These are phyloP conservation scores for Wickerhamomyces alni DNA, from an alignment of 805 yeast genomes.

Conservation along the genomic window DNA sequence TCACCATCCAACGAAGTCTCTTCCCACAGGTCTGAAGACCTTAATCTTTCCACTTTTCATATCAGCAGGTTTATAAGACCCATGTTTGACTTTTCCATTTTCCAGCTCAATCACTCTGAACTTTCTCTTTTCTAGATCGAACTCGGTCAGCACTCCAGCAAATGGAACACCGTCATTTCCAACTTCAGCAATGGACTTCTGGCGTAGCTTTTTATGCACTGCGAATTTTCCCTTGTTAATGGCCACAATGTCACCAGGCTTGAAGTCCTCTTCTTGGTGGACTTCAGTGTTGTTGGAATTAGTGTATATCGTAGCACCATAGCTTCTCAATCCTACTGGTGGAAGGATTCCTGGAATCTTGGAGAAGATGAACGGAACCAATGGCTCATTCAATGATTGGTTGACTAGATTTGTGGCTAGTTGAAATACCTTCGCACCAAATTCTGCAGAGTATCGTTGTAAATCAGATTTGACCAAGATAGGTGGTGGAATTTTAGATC, in stretches of 20 bases:
- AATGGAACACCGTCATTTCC: slow-evolving; percentile 53
- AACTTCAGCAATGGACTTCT: slow-evolving; percentile 49
- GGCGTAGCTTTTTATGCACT: slow-evolving; percentile 51
- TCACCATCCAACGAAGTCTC: slow-evolving; percentile 70
- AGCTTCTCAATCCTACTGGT: slow-evolving; percentile 61
- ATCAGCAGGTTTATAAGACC: slow-evolving; percentile 62
- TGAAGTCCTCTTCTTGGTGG: slow-evolving; percentile 52
- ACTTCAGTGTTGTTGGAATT: slow-evolving; percentile 44
- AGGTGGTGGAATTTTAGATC: no score
- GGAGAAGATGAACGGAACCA: slow-evolving; percentile 31
- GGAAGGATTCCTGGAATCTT: slow-evolving; percentile 39
- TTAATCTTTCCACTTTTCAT: slow-evolving; percentile 74
- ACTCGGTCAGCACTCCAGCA: slow-evolving; percentile 61
- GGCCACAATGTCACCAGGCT: slow-evolving; percentile 81
- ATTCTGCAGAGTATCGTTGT: slow-evolving; percentile 40
- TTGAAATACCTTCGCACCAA: slow-evolving; percentile 46
- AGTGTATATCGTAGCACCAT: slow-evolving; percentile 66
- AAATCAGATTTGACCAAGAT: slow-evolving; percentile 40
- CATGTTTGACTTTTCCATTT: slow-evolving; percentile 47
- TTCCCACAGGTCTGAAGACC: slow-evolving; percentile 74
- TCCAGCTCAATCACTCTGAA: slow-evolving; percentile 61
- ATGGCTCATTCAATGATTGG: slow-evolving; percentile 16
- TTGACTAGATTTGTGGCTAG: slow-evolving; percentile 34
- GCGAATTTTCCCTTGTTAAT: slow-evolving; percentile 71
- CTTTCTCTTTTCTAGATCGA: slow-evolving; percentile 67